Base-by-base conservation (phyloP, 2,329 filamentous ascomycete species). In the Verticillium klebahnii region DNA sequence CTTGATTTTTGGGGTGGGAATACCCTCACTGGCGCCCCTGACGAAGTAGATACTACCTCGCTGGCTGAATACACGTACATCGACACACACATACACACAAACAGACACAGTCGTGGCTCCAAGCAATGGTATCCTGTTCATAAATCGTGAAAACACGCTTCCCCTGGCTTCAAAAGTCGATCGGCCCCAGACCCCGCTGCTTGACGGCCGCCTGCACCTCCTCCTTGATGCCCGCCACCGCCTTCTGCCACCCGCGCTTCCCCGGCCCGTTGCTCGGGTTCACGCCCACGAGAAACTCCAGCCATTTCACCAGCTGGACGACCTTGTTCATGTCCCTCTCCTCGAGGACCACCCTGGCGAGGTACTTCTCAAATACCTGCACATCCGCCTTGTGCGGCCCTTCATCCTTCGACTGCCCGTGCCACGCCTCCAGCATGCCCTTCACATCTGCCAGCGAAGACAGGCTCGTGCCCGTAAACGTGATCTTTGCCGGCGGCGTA, bases 341-440 rank as follows among this genome's bases (percentile, higher is more conserved):
- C 62, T 94, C 88, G 1, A 77, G 64, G 0, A 97, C 82, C 0
- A 98, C 91, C 31, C 83, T 83, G 5, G 73, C 79, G 34, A 98
- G 74, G 73, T 96, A 98, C 69, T 80, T 84, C 60, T 83, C 85
- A 63, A 98, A 80, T 40, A 93, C 87, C 50, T 82, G 82, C 0
- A 94, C 88, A 74, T 99, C 95, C 62, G 90, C 87, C 0, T 77
- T 76, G 73, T 95, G 93, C 1, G 95, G 95, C 0, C 91, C 92
- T 3, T 93, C 89, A 5, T 80, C 80, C 39, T 74, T 78, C 64
- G 94, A 96, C 63, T 89, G 87, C 2, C 77, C 72, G 66, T 92
- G 84, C 95, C 95, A 99, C 4, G 85, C 85, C 60, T 81, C 84
- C 15, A 97, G 78, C 70, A 92, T 92, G 40, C 86, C 81, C 55